Base-by-base conservation (phyloP, 75 land plant species). In the Pinus taeda region DNA sequence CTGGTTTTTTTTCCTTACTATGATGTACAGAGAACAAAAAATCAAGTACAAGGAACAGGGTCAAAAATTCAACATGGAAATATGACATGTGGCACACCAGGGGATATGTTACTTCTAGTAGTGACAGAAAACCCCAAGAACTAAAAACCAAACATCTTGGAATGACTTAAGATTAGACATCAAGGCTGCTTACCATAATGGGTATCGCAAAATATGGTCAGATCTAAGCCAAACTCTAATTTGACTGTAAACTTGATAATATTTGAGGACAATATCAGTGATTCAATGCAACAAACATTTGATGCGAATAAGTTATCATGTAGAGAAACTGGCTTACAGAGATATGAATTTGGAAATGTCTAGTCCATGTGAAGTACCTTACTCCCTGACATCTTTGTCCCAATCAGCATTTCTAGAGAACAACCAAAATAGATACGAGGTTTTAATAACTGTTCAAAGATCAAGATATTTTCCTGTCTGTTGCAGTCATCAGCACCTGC, bases 401-500 rank as follows among this genome's bases (percentile, higher is more conserved):
- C 80, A 45, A 90, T 60, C 73, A 94, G 84, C 64, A 84, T 90
- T 57, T 88, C 84, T 78, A 95, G 64, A 49, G 93, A 80, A 45
- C 75, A 81, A 71, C 91, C 93, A 84, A 91, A 83, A 62, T 71
- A 37, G 64, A 95, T 84, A 36, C 60, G 85, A 15, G 98, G 96
- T 76, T 80, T 80, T 63, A 85, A 66, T 59, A 93, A 85, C 73
- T 60, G 78, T 29, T 87, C 74, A 85, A 90, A 92, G 15, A 81
- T 24, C 60, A 95, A 77, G 17, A 95, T 83, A 72, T 86, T 76
- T 77, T 95, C 98, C 74, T 81, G 73, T 69, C 73, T 77, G 66
- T 95, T 95, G 83, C 96, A 93, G 26, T 84, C 85, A 53, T 39
- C 78, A 76, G 22, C 76, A 57, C 86, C 96, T 95, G 79, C 69